Evolutionary conservation across 106 monocot genomes (phyloP), one percentile per base, ranked within the genome.

Genomic region (Phalaenopsis aphrodite): DNA sequence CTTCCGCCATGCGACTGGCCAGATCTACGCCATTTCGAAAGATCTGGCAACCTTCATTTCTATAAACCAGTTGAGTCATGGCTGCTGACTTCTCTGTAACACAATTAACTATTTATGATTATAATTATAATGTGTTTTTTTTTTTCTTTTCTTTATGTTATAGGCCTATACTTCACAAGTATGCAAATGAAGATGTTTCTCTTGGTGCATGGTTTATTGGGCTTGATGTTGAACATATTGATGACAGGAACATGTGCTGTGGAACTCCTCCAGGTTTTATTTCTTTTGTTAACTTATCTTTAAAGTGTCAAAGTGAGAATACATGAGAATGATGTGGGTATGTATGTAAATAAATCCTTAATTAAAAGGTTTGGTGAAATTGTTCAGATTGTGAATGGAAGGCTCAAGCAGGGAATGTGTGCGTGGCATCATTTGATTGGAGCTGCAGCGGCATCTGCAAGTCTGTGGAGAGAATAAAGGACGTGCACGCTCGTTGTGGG

Each of bases 1-100:
- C 55, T 96, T 96, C 84, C 96, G 96, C 74, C 96, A 96, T 86
- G 96, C 96, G 46, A 96, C 96, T 36, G 96, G 96, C 55, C 96
- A 96, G 83, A 93, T 96, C 14, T 96, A 96, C 88, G 96, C 93
- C 9, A 86, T 96, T 42, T 96, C 96, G 10, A 93, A 91, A 80
- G 96, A 96, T 86, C 81, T 96, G 52, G 96, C 96, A 5, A 96
- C 89, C 39, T 96, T 93, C 84, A 91, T 96, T 78, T 96, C 96
- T 30, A 96, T 93, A 67, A 96, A 96, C 84, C 93, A 90, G 96
- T 30, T 89, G 84, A 84, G 84, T 55, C 46, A 23, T 72, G 45
- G 5, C 73, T 8, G 38, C 9, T 46, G 2, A 36, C 18, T 39
- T 71, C n/a, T 80, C 5, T 78, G 55, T 42, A 30, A 8, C 17